Base-by-base conservation (phyloP, 108 stramenopile genomes). In the Fistulifera pelliculosa region DNA sequence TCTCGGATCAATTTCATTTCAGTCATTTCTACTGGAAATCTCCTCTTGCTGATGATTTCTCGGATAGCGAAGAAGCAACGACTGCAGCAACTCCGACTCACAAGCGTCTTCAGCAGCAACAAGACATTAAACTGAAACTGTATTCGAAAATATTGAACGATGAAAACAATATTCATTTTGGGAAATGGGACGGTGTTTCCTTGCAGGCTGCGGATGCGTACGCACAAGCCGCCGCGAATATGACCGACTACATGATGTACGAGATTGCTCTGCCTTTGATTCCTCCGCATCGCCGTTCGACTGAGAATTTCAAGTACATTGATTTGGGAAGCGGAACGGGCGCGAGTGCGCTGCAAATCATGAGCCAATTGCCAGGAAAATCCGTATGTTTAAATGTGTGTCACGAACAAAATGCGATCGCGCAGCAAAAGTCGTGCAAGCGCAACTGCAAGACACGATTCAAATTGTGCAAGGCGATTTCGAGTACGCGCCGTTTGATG, bases 211-310 rank as follows among this genome's bases (percentile, higher is more conserved):
- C 60, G 13, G 70, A 61, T 18, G 65, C 65, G 8, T 72, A 72
- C 25, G 65, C 65, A 10, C 60, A 61, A 17, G 71, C 71, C 7
- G 44, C 56, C 11, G 66, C 67, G 49, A 48, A 52, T 38, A 73
- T 73, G 71, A 73, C 65, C 13, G 62, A 73, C 31, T 66, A 66
- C 49, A 73, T 73, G 71, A 67, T 6, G 6, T 35, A 35, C 31
- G 31, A 35, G 6, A 53, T 47, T 52, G 53, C 12, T 21, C 64
- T 27, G 49, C 49, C 38, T 52, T 53, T 42, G 49, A 49, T 23
- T 41, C 67, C 22, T 38, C 58, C 23, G 61, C 38, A 35, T 35
- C 31, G 31, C 8, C 44, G 28, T 43, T 56, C 26, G 13, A 8
- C 41, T 1, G 27, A 31, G 28, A 60, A 49, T 40, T 57, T 66